phyloP scores from a whole-genome alignment of 2,329 filamentous ascomycete species.

The Teratosphaeria viscida region DNA sequence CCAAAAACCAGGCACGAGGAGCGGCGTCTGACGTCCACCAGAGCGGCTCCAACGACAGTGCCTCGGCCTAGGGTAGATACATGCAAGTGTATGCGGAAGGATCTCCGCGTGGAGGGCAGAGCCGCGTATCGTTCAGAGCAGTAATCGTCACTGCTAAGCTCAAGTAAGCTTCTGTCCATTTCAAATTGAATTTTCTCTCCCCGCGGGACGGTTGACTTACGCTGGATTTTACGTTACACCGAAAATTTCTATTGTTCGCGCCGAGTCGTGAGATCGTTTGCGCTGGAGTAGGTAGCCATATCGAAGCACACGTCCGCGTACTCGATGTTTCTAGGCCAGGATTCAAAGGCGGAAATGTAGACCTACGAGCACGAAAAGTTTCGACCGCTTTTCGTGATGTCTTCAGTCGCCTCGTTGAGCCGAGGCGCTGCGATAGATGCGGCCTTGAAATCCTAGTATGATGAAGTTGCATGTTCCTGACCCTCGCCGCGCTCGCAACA shows the following conservation, averaged over 20 bases:
- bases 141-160: neutral
- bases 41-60: neutral
- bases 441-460: too few relatives aligned
- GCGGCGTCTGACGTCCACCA: neutral
- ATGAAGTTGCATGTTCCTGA: too few relatives aligned
- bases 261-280: neutral
- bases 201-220: neutral
- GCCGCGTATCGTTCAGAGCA: neutral
- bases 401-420: too few relatives aligned
- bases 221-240: too few relatives aligned
- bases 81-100: neutral
- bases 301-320: neutral
- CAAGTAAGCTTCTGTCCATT: neutral
- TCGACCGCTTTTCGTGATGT: too few relatives aligned
- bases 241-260: neutral
- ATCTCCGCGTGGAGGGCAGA: neutral
- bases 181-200: neutral
- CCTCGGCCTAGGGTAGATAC: neutral
- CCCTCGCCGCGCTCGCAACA: too few relatives aligned
- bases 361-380: too few relatives aligned
- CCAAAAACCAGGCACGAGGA: neutral
- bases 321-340: neutral
- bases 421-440: too few relatives aligned
- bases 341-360: neutral
- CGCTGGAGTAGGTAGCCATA: neutral